These are phyloP conservation scores for Massospora cicadina DNA, from an alignment of 371 early-diverging fungal species.

Conservation along the genomic window DNA sequence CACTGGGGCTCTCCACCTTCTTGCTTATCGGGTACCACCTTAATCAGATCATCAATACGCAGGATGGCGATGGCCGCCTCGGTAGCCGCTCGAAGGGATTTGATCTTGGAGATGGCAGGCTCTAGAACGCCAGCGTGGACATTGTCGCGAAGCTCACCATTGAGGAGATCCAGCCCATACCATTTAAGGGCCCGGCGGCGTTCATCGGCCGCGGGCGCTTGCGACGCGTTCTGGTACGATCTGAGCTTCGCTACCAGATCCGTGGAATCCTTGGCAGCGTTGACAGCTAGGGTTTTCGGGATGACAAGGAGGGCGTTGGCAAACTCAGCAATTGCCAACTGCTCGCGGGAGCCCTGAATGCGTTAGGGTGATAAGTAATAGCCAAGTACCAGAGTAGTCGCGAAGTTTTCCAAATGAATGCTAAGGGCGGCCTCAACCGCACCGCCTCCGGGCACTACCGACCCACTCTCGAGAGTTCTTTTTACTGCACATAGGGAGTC, in stretches of 20 bases:
- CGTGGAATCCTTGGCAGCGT: conserved; percentile 97
- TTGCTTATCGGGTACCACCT: conserved; percentile 18
- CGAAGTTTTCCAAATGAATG: conserved; percentile 96
- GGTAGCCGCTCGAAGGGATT: conserved; percentile 96
- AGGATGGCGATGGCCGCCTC: conserved; percentile 99
- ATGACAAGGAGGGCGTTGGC: conserved; percentile 93
- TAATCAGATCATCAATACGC: conserved; percentile 98
- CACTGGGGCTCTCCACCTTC: conserved; percentile 2
- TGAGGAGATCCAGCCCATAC: conserved; percentile 89
- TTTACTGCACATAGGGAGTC: conserved; percentile 97
- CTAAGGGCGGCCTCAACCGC: conserved; percentile 96
- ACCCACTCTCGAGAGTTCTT: conserved; percentile 93
- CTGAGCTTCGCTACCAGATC: conserved; percentile 91
- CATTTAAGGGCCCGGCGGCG: conserved; percentile 62
- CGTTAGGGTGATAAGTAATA: neutral
- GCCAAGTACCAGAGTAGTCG: conserved; percentile 58
- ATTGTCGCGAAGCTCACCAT: conserved; percentile 92
- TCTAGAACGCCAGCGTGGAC: conserved; percentile 95
- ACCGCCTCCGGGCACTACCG: conserved; percentile 99
- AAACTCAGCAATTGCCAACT: conserved; percentile 96
- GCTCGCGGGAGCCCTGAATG: conserved; percentile 55
- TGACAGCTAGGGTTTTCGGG: conserved; percentile 96
- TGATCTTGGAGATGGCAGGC: conserved; percentile 98
- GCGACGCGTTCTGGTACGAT: conserved; percentile 82
- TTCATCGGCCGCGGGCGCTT: conserved; percentile 41